Percentiles rank a stretch among this genome's conserved stretches.
These are phyloP conservation scores for Ophiocordyceps unilateralis DNA, from an alignment of 2,329 filamentous ascomycete genomes.

Conservation along the genomic window DNA sequence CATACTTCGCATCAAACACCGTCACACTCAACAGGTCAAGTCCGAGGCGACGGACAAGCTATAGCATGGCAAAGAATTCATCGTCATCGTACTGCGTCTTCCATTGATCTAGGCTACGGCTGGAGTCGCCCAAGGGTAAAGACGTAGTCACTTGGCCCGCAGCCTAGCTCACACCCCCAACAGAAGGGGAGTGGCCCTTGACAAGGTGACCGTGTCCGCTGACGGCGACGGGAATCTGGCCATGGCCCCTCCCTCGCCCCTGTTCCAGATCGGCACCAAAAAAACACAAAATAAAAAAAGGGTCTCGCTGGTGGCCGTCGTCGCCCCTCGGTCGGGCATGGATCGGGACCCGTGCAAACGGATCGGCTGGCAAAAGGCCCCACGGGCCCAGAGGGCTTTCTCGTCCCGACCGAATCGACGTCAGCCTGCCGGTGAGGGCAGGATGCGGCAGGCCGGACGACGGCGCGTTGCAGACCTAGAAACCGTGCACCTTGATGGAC, in stretches of 20 bases:
- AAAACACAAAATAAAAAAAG: slow-evolving; percentile 7
- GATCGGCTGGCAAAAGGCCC: slow-evolving; percentile 8
- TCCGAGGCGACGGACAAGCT: too few species aligned
- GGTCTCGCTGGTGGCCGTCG: slow-evolving; percentile 10
- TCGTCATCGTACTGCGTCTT: background rate
- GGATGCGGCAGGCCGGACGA: slow-evolving; percentile 16
- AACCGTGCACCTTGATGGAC: slow-evolving; percentile 76
- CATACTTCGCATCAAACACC: too few species aligned
- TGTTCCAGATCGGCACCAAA: background rate
- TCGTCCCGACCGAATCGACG: slow-evolving; percentile 13
- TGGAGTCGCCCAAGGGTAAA: slow-evolving; percentile 16
- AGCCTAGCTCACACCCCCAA: slow-evolving; percentile 5
- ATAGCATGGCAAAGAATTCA: background rate
- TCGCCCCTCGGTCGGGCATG: slow-evolving; percentile 9
- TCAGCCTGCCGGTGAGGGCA: slow-evolving; percentile 13
- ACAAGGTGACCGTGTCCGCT: slow-evolving; percentile 1
- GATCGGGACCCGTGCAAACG: slow-evolving; percentile 15
- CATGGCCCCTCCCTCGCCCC: slow-evolving; percentile 1
- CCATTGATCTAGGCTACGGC: slow-evolving; percentile 17
- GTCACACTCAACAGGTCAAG: background rate
- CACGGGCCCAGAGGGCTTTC: slow-evolving; percentile 9
- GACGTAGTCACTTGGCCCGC: slow-evolving; percentile 13
- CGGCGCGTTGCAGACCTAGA: slow-evolving; percentile 24
- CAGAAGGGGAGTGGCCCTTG: slow-evolving; percentile 3
- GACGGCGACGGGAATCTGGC: slow-evolving; percentile 1